Evolutionary conservation across 768 basidiomycete genomes (phyloP).

Genomic region (Rubroboletus pulcherrimus): DNA sequence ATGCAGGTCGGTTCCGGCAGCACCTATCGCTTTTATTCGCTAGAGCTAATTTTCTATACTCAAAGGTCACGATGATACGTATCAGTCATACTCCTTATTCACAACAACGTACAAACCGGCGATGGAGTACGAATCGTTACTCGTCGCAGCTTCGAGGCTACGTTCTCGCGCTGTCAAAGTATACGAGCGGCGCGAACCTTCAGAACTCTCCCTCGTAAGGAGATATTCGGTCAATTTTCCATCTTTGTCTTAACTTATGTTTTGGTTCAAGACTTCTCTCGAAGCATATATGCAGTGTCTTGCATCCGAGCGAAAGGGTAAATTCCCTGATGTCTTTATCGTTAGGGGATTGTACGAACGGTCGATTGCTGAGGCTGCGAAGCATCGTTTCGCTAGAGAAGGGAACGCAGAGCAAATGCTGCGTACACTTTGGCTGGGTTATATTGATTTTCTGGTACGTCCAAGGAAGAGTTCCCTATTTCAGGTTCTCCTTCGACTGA

Average conservation of each 20-base stretch:
- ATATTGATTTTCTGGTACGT: conserved; percentile 66
- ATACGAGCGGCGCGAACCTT: conserved; percentile 59
- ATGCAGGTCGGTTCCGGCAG: conserved; percentile 52
- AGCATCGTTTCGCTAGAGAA: conserved; percentile 51
- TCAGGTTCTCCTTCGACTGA: background rate
- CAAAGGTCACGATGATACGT: conserved; percentile 77
- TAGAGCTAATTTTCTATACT: background rate
- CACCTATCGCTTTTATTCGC: background rate
- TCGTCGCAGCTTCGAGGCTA: conserved; percentile 75
- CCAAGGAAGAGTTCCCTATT: background rate
- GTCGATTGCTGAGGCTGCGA: conserved; percentile 70
- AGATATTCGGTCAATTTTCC: background rate
- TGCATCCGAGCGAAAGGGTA: conserved; percentile 56
- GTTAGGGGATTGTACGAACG: conserved; percentile 66
- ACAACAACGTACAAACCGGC: conserved; percentile 74
- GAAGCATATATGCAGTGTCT: conserved; percentile 64
- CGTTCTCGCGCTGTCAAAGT: conserved; percentile 57
- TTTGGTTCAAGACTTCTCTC: conserved; percentile 37
- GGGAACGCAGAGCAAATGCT: conserved; percentile 54
- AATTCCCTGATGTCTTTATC: conserved; percentile 54
- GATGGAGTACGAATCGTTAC: conserved; percentile 70
- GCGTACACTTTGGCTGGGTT: conserved; percentile 68
- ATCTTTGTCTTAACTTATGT: conserved; percentile 14
- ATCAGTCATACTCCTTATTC: conserved; percentile 84
- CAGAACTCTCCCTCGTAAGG: conserved; percentile 60